phyloP scores from a whole-genome alignment of 768 basidiomycete species.

The Boletus bicolor region DNA sequence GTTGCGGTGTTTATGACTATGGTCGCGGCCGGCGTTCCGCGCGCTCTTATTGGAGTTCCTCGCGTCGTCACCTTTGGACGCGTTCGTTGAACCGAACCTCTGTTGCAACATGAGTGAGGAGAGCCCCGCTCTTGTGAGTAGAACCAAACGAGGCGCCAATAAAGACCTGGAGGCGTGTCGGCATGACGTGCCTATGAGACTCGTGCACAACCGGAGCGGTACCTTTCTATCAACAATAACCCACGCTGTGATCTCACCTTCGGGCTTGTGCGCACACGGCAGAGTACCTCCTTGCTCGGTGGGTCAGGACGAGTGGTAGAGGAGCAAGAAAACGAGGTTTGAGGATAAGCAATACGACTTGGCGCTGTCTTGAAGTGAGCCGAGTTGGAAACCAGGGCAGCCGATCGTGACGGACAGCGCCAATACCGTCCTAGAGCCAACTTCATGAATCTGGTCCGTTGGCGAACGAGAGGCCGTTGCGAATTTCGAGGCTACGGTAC shows the following conservation, averaged over 20 bases:
- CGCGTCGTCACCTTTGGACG: conserved; percentile 24
- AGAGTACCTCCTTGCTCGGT: background rate
- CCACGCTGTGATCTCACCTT: background rate
- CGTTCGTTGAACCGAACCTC: conserved; percentile 17
- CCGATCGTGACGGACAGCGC: conserved; percentile 9
- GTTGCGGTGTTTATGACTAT: conserved; percentile 31
- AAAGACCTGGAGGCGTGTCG: conserved; percentile 18
- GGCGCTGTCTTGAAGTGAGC: conserved; percentile 5
- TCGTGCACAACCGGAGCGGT: background rate
- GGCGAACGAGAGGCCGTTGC: background rate
- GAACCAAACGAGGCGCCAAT: background rate
- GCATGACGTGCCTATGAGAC: conserved; percentile 5
- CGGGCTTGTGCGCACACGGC: background rate
- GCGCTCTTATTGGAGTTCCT: conserved; percentile 20
- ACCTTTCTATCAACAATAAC: conserved; percentile 13
- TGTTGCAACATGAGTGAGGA: conserved; percentile 22
- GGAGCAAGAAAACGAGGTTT: background rate
- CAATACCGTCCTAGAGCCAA: conserved; percentile 11
- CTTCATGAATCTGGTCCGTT: conserved; percentile 14
- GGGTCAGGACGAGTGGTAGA: background rate
- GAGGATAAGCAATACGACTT: background rate
- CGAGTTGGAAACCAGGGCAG: conserved; percentile 12
- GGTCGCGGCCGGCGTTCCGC: conserved; percentile 32
- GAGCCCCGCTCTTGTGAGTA: background rate
- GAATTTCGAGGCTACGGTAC: conserved; percentile 6